A percentile compares a stretch with the other conserved stretches of the same genome.
phyloP scores from a whole-genome alignment of 306 rosid species.

The Fragaria iinumae region DNA sequence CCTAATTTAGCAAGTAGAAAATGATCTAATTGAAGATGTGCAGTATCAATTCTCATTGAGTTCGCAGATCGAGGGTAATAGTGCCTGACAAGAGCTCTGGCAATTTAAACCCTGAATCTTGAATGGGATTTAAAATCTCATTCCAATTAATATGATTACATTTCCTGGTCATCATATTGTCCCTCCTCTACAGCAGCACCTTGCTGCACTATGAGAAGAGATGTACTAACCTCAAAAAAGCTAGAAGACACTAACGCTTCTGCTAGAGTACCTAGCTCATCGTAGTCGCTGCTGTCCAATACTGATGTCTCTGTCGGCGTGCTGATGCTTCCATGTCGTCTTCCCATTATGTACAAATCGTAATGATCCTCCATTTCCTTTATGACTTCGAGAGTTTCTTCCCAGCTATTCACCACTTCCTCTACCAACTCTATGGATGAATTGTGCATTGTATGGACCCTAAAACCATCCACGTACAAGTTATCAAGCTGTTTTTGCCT shows the following conservation, averaged over 20 bases:
- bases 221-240: slow-evolving; percentile 30
- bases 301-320: slow-evolving; percentile 17
- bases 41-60: not conserved
- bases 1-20: not conserved
- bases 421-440: slow-evolving; percentile 19
- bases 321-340: slow-evolving; percentile 27
- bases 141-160: not conserved
- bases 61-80: not conserved
- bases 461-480: slow-evolving; percentile 27
- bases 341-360: slow-evolving; percentile 36
- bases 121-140: not conserved
- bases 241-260: slow-evolving; percentile 36
- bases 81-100: not conserved
- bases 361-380: slow-evolving; percentile 19
- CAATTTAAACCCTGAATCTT: not conserved
- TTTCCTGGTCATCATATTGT: not conserved
- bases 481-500: slow-evolving; percentile 33
- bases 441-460: slow-evolving; percentile 11
- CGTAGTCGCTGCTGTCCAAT: slow-evolving; percentile 36
- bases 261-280: slow-evolving; percentile 42
- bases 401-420: slow-evolving; percentile 31
- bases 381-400: slow-evolving; percentile 28
- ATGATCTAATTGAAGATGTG: not conserved
- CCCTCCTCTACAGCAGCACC: slow-evolving; percentile 11
- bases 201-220: slow-evolving; percentile 37